Conservation (phyloP, 495 filamentous ascomycete genomes). For the Penicillium malachiteum region DNA sequence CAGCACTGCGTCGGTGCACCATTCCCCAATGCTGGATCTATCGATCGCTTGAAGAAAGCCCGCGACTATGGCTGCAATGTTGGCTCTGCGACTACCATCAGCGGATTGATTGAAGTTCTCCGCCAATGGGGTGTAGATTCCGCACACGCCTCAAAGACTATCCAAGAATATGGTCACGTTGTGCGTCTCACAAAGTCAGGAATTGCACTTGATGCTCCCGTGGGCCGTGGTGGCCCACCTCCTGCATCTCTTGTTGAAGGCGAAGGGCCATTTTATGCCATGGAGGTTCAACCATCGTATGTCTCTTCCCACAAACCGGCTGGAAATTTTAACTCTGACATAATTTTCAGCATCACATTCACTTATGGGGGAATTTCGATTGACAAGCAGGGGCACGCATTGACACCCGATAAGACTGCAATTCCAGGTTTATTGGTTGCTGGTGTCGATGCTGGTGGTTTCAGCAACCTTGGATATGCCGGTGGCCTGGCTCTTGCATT, state of each 20-base stretch:
- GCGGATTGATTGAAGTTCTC: slow-evolving; percentile 13
- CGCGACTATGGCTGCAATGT: slow-evolving; percentile 27
- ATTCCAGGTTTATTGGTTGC: slow-evolving; percentile 25
- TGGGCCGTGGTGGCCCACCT: slow-evolving; percentile 8
- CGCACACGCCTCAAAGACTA: slow-evolving; percentile 10
- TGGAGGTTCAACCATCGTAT: slow-evolving; percentile 32
- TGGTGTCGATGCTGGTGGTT: slow-evolving; percentile 27
- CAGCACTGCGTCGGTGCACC: slow-evolving; percentile 22
- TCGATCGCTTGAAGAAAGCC: slow-evolving; percentile 29
- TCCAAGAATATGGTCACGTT: slow-evolving; percentile 17
- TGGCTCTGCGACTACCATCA: slow-evolving; percentile 15
- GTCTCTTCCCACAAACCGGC: background rate
- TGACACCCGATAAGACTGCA: slow-evolving; percentile 16
- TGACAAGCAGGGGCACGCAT: slow-evolving; percentile 20
- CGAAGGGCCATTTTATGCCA: slow-evolving; percentile 27
- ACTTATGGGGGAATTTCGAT: slow-evolving; percentile 27
- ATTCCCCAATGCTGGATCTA: slow-evolving; percentile 27
- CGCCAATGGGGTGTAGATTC: slow-evolving; percentile 18
- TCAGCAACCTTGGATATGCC: slow-evolving; percentile 26
- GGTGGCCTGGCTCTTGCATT: slow-evolving; percentile 28
- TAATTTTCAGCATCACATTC: slow-evolving; percentile 22
- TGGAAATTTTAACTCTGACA: background rate
- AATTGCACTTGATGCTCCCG: slow-evolving; percentile 13
- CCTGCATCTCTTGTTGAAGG: slow-evolving; percentile 24
- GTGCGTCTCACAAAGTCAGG: slow-evolving; percentile 11